Percentiles rank a stretch among this genome's conserved stretches.
phyloP scores from a whole-genome alignment of 1,139 yeast genomes.

The Suhomyces taliae region DNA sequence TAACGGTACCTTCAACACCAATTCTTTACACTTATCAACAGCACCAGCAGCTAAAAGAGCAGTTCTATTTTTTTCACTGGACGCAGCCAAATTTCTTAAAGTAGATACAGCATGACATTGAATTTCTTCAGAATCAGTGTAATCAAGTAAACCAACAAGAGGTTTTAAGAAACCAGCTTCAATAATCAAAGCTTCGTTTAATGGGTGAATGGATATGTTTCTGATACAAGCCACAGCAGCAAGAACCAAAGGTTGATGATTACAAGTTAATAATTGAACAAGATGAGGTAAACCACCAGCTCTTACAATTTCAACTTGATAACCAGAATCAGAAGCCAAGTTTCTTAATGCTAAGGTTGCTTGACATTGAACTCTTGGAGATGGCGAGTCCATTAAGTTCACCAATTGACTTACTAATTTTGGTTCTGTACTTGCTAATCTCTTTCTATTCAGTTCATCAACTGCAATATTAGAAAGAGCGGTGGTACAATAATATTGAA shows the following conservation, averaged over 20 bases:
- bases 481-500: constrained; percentile 97
- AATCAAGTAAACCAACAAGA: constrained; percentile 79
- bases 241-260: constrained; percentile 86
- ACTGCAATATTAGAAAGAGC: constrained; percentile 97
- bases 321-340: constrained; percentile 88
- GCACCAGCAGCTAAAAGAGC: constrained; percentile 96
- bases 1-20: constrained; percentile 81
- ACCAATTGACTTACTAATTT: constrained; percentile 86
- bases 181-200: constrained; percentile 90
- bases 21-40: constrained; percentile 86
- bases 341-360: constrained; percentile 95
- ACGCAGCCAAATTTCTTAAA: constrained; percentile 91
- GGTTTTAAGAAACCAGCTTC: constrained; percentile 96
- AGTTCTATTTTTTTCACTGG: constrained; percentile 87
- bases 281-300: constrained; percentile 94
- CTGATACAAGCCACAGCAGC: constrained; percentile 99
- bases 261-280: constrained; percentile 81
- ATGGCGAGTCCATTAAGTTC: constrained; percentile 84
- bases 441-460: constrained; percentile 86
- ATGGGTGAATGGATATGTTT: constrained; percentile 93
- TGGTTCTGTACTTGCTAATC: constrained; percentile 91
- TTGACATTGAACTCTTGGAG: constrained; percentile 96
- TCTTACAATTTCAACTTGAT: constrained; percentile 92
- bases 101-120: constrained; percentile 98
- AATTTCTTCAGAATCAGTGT: constrained; percentile 88